phyloP scores from a whole-genome alignment of 495 filamentous ascomycete species.

The Tricharina praecox region DNA sequence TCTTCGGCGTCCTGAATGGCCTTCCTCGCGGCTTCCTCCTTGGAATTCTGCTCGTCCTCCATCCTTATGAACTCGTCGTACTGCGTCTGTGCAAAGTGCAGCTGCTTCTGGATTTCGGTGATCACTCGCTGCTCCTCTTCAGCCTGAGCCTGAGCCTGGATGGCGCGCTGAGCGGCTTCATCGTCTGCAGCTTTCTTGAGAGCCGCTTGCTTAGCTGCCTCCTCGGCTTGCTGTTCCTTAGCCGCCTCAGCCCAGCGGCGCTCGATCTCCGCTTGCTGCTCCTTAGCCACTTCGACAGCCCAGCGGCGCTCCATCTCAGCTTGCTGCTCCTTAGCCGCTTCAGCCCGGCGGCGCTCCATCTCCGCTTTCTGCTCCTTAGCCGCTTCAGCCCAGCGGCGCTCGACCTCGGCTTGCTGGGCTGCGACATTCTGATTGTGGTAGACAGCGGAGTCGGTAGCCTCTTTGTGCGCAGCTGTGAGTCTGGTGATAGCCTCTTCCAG shows the following conservation, averaged over 20 bases:
- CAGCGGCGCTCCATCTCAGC: not conserved
- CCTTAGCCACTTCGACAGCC: not conserved
- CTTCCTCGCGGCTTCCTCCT: no score
- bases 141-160: no score
- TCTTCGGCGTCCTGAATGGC: no score
- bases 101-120: no score
- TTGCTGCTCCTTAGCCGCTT: not conserved
- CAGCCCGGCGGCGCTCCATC: not conserved
- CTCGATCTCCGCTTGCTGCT: not conserved
- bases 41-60: no score
- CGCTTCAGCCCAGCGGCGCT: not conserved
- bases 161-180: no score
- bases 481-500: constrained; percentile 1
- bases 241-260: not conserved
- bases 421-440: not conserved
- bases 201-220: no score
- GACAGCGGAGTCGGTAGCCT: not conserved
- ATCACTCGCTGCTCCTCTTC: no score
- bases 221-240: no score
- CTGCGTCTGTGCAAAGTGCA: no score
- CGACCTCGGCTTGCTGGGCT: not conserved
- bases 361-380: not conserved
- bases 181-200: no score
- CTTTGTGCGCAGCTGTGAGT: not conserved
- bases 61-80: no score